These are phyloP conservation scores for Phytophthora aleatoria DNA, from an alignment of 352 stramenopile genomes.

Conservation along the genomic window DNA sequence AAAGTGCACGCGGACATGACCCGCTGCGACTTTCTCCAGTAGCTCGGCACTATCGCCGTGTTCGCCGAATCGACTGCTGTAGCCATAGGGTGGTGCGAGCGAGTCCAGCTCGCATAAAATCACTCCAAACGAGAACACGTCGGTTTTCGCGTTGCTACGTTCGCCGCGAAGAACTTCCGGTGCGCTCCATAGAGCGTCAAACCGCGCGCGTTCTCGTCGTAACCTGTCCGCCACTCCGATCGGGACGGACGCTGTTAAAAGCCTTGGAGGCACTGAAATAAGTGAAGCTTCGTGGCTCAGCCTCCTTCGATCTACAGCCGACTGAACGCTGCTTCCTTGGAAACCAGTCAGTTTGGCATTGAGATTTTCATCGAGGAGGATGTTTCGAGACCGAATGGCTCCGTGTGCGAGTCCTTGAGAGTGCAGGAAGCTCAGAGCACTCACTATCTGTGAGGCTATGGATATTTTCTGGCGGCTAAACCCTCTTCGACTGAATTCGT, in stretches of 20 bases:
- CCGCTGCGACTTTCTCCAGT: slow-evolving; percentile 42
- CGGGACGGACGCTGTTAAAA: slow-evolving; percentile 24
- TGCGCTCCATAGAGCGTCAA: slow-evolving; percentile 38
- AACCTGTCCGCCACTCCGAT: slow-evolving; percentile 23
- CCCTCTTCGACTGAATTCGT: slow-evolving; percentile 22
- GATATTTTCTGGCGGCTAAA: slow-evolving; percentile 51
- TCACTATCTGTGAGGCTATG: slow-evolving; percentile 50
- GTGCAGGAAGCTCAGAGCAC: slow-evolving; percentile 59
- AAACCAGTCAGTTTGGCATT: slow-evolving; percentile 65
- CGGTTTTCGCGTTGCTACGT: slow-evolving; percentile 45
- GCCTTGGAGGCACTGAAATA: slow-evolving; percentile 5
- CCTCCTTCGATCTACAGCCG: slow-evolving; percentile 11
- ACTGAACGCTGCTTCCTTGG: slow-evolving; percentile 17
- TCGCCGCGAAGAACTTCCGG: slow-evolving; percentile 58
- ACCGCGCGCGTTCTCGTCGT: slow-evolving; percentile 18
- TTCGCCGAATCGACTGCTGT: slow-evolving; percentile 14
- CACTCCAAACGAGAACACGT: slow-evolving; percentile 67
- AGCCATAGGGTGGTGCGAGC: slow-evolving; percentile 23
- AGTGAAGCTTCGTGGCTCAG: slow-evolving; percentile 16
- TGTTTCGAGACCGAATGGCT: slow-evolving; percentile 37
- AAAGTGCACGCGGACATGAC: slow-evolving; percentile 35
- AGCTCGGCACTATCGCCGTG: slow-evolving; percentile 28
- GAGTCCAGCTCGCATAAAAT: slow-evolving; percentile 60
- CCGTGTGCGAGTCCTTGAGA: slow-evolving; percentile 43
- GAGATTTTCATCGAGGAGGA: slow-evolving; percentile 35